Conservation (phyloP, 352 stramenopile species). For the Globisporangium middletonii region DNA sequence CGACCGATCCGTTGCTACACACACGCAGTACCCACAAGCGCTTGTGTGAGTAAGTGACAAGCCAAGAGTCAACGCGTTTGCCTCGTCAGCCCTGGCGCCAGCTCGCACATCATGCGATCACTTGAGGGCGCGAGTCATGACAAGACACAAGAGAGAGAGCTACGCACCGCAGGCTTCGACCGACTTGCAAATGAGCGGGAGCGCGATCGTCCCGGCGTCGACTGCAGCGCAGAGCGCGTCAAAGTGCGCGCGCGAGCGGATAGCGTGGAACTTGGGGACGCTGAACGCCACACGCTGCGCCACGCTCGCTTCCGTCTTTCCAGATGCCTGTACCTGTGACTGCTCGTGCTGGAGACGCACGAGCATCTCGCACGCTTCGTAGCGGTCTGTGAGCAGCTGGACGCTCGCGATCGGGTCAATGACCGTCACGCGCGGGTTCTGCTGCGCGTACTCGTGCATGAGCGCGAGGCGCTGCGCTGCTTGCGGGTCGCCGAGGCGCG, state of each 20-base stretch:
- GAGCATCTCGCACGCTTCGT: constrained; percentile 53
- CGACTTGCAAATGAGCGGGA: constrained; percentile 82
- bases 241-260: constrained; percentile 33
- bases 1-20: constrained; percentile 64
- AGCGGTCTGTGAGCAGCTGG: constrained; percentile 59
- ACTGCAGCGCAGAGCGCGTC: constrained; percentile 29
- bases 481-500: constrained; percentile 34
- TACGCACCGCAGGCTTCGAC: constrained; percentile 74
- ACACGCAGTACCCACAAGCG: constrained; percentile 3
- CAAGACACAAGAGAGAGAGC: too few relatives aligned
- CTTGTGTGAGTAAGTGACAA: background rate
- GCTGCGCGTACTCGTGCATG: constrained; percentile 37
- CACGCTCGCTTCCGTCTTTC: constrained; percentile 13
- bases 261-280: constrained; percentile 45
- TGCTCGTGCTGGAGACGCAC: constrained; percentile 6
- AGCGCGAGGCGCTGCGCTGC: constrained; percentile 41
- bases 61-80: background rate
- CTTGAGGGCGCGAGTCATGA: too few relatives aligned
- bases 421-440: constrained; percentile 42
- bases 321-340: constrained; percentile 13
- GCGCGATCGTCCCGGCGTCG: constrained; percentile 26
- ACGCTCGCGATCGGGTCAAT: constrained; percentile 72
- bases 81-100: background rate
- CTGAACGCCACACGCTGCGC: constrained; percentile 23
- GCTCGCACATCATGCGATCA: background rate